phyloP scores from a whole-genome alignment of 345 rosid species.

The Trapa incisa region DNA sequence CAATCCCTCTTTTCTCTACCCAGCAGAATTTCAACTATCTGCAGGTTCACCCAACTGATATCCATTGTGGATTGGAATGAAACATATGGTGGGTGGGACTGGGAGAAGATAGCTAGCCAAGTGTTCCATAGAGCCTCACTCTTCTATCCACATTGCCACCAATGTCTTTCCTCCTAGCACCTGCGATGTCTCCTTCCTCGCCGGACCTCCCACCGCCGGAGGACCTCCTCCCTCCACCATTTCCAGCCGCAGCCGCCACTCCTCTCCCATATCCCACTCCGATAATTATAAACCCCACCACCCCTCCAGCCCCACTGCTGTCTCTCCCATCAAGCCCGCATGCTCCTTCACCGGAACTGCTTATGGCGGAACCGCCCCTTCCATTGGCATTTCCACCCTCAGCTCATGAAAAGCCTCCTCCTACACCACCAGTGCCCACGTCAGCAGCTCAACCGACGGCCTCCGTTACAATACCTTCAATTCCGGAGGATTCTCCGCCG shows the following conservation, averaged over 20 bases:
- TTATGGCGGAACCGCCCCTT: background rate
- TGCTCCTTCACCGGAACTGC: background rate
- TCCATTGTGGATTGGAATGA: background rate
- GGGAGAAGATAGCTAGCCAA: background rate
- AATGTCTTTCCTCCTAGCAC: background rate
- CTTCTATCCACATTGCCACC: background rate
- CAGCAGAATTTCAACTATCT: background rate
- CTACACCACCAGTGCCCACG: slow-evolving; percentile 8
- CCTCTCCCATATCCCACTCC: background rate
- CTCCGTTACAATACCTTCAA: slow-evolving; percentile 4
- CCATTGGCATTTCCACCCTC: background rate
- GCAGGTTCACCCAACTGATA: background rate
- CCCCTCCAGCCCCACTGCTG: background rate
- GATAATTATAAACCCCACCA: background rate
- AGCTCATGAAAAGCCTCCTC: slow-evolving; percentile 6
- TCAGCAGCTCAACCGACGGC: slow-evolving; percentile 8
- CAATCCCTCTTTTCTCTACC: no score
- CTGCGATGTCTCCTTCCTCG: background rate
- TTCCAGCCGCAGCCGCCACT: background rate
- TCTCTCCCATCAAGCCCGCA: background rate
- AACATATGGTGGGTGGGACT: background rate
- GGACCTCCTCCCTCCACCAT: background rate
- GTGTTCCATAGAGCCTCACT: background rate
- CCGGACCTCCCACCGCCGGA: slow-evolving; percentile 1
- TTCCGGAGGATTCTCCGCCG: background rate